These are phyloP conservation scores for Thuidium tamariscinum DNA, from an alignment of 225 moss, liverwort and hornwort species.

Conservation along the genomic window DNA sequence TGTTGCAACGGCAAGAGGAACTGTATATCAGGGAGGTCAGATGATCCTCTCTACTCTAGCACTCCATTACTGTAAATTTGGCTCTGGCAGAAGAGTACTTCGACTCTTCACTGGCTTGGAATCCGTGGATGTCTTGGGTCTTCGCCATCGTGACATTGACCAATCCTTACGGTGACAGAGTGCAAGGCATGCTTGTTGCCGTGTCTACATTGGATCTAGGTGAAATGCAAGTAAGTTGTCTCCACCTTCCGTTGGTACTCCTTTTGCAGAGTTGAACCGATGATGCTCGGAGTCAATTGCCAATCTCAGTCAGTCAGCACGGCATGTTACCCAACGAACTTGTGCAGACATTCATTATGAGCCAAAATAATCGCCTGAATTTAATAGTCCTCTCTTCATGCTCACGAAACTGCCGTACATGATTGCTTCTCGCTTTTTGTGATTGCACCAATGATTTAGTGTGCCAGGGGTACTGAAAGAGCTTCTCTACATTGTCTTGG, in stretches of 20 bases:
- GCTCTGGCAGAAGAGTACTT: background rate
- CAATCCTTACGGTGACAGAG: no score
- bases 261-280: background rate
- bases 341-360: background rate
- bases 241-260: background rate
- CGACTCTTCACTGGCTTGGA: background rate
- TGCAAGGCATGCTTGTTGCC: background rate
- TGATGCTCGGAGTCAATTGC: background rate
- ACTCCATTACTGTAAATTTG: background rate
- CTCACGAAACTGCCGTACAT: background rate
- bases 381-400: background rate
- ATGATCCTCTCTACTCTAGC: background rate
- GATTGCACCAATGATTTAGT: background rate
- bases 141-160: background rate
- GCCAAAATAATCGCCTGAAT: background rate
- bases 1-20: background rate
- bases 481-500: background rate
- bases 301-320: background rate
- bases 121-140: background rate
- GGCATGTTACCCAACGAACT: background rate
- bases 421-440: background rate
- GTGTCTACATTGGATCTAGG: background rate
- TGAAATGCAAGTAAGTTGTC: background rate
- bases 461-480: no score
- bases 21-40: background rate